Base-by-base conservation (phyloP, 1,284 basidiomycete genomes). In the Sanghuangporus weigelae region DNA sequence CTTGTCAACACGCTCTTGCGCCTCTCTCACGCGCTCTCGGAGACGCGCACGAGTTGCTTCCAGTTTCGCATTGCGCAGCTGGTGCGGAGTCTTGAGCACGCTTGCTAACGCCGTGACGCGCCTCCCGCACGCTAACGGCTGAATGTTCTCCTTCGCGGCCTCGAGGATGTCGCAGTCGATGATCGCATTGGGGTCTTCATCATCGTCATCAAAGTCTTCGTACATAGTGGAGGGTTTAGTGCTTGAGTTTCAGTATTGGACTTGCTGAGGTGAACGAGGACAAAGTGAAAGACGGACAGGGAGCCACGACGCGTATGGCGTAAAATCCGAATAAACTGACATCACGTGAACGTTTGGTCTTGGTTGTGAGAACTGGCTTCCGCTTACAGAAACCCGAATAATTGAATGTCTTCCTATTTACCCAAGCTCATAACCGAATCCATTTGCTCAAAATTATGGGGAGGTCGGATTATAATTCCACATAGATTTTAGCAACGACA, bases 81-180 rank as follows among this genome's bases (percentile, higher is more conserved):
- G 84, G 71, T 90, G 88, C 23, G 90, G 90, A 0, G 88, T 92
- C 16, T 85, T 76, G 44, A 92, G 78, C 63, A 91, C 80, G 51
- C 83, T 80, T 19, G 89, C 88, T 57, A 92, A 79, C 0, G 90
- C 81, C 8, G 89, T 89, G 59, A 88, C 90, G 67, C 87, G 81
- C 59, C 90, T 81, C 14, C 90, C 90, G 4, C 82, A 79, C 6
- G 86, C 87, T 14, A 92, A 80, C 53, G 89, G 90, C 71, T 90
- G 90, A 44, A 92, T 89, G 69, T 92, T 92, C 74, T 92, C 90
- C 72, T 92, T 92, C 4, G 88, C 83, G 2, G 89, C 89, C 70
- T 92, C 89, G n/a, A 92, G 79, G 1, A 92, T 77, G 69, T 91
- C 90, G 67, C 85, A 87, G 74, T 92, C 89, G 56, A 92, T 85